Evolutionary conservation across 352 stramenopile species (phyloP), one percentile per base, ranked within the genome.

Genomic region (Pythium folliculosum): DNA sequence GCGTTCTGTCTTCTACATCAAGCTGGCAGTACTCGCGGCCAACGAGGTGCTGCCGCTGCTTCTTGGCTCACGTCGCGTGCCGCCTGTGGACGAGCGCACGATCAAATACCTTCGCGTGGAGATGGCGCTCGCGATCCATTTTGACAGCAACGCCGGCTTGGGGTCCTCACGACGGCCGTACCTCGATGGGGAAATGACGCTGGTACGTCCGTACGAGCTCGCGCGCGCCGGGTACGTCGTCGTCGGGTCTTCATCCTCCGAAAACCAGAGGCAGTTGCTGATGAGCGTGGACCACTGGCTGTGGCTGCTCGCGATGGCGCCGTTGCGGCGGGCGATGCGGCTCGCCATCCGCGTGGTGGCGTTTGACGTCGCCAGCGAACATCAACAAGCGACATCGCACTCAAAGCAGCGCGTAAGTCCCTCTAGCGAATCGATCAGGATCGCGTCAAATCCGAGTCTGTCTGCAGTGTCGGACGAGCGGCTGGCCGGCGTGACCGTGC

Each of bases 1-100:
- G 57, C 49, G 27, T 12, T 45, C 73, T 55, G 62, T 84, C n/a
- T 78, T 82, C 22, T 17, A 55, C 23, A 48, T 81, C 43, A 88
- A 88, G 45, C 16, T 86, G 16, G 63, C 60, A 13, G 27, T 84
- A 23, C 65, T 86, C 17, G 66, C 45, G 0, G 44, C 82, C 53
- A 84, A 80, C 44, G 40, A 73, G 1, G 52, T 81, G 22, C 71
- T 71, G 23, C 57, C 83, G 5, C 6, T 80, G 6, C 55, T 40
- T 12, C 12, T 48, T 3, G 10, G n/a, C 5, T 27, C 23, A 14
- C 56, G 45, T 25, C 12, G 16, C 23, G 54, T 32, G 12, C 12
- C 35, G 19, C 12, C 5, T 23, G n/a, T 17, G 25, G 25, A 3
- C 21, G 30, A 56, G 6, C 17, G 13, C 9, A 17, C 37, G 17